These are phyloP conservation scores for Cryptococcus sp. DNA, from an alignment of 1,284 basidiomycete genomes.

Conservation along the genomic window DNA sequence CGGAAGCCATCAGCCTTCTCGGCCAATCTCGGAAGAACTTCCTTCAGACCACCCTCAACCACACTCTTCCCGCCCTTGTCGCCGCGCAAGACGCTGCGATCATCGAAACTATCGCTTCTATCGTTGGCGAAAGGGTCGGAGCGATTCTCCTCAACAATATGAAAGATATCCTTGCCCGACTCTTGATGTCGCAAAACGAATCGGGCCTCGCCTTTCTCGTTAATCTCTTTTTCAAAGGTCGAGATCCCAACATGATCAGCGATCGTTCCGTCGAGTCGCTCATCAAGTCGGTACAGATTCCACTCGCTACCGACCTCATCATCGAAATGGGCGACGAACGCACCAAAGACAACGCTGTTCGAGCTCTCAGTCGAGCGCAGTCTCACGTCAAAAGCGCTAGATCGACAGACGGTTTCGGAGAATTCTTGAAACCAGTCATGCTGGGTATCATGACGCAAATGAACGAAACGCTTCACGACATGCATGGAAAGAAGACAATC, in stretches of 20 bases:
- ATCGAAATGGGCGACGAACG: conserved; percentile 66
- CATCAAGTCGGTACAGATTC: conserved; percentile 60
- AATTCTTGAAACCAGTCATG: conserved; percentile 66
- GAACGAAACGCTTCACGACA: conserved; percentile 75
- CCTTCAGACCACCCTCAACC: conserved; percentile 59
- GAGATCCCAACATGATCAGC: conserved; percentile 5
- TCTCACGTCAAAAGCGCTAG: conserved; percentile 57
- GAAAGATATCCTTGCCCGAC: conserved; percentile 63
- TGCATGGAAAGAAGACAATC: conserved; percentile 64
- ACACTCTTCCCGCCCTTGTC: conserved; percentile 67
- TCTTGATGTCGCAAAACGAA: conserved; percentile 59
- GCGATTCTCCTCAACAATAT: conserved; percentile 59
- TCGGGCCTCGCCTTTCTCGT: conserved; percentile 61
- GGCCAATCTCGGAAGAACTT: conserved; percentile 53
- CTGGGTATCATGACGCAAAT: conserved; percentile 74
- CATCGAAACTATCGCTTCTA: conserved; percentile 51
- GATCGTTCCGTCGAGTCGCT: conserved; percentile 15
- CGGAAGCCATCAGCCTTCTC: conserved; percentile 39
- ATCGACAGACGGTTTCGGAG: conserved; percentile 49
- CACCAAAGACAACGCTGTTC: conserved; percentile 46
- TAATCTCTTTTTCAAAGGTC: conserved; percentile 46
- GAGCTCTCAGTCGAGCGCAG: conserved; percentile 38
- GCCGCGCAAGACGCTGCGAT: conserved; percentile 54
- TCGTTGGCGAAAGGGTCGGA: conserved; percentile 52
- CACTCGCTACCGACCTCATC: conserved; percentile 67